Base-by-base conservation (phyloP, 73 alveolate species). In the Blepharisma japonicum region DNA sequence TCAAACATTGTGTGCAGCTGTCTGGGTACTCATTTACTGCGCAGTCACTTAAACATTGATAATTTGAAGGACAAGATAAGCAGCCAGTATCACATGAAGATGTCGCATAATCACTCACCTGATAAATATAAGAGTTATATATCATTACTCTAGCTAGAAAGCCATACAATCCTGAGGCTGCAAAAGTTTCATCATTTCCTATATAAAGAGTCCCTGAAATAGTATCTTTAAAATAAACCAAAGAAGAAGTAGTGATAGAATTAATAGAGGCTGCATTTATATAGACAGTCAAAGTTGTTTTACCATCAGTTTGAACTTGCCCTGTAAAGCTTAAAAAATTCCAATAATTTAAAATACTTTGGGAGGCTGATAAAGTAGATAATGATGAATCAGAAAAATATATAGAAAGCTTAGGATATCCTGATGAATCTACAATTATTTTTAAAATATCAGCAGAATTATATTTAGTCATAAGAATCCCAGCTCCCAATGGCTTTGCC, bases 1-100 rank as follows among this genome's bases (percentile, higher is more conserved):
- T 61, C 42, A 32, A 3, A 48, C 74, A 61, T 14, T 61, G 18
- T 51, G 0, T 51, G 66, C 66, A 51, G 66, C 27, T 51, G 74
- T 39, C 23, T 61, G 50, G 18, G 2, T 20, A n/a, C 42, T 32
- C 42, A 32, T 32, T 32, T 32, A 32, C 0, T 32, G 42, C 42
- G 3, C 42, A 32, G 42, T 32, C 3, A 32, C 42, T 32, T 32
- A 32, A 32, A 25, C 46, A n/a, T 8, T 18, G 23, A 9, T 2
- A 2, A 20, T 4, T 20, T 14, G 23, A 9, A 61, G 74, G 74
- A 5, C 47, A 61, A 25, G 14, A 14, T 1, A 48, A 1, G 48
- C 18, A 9, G 23, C n/a, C 11, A 20, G 74, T 14, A 2, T n/a
- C 5, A 3, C 42, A 32, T 14, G 74, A 61, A 14, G 74, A 20